Conservation (phyloP, 2,329 filamentous ascomycete genomes). For the Penicillium sp. region DNA sequence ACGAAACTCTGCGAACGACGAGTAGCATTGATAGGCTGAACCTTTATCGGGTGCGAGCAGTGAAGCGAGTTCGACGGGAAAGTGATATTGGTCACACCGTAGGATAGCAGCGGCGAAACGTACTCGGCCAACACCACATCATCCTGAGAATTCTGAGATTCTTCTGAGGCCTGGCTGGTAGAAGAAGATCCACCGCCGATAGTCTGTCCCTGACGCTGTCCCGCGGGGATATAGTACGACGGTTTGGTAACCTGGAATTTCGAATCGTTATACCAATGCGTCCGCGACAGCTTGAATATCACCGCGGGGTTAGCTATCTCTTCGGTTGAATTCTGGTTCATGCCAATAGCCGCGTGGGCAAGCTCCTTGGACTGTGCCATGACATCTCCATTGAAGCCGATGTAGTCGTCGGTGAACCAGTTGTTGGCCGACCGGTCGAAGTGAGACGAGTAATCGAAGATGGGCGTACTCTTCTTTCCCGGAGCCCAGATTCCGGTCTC, state of each 20-base stretch:
- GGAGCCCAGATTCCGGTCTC: conserved; percentile 13
- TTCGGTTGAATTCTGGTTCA: conserved; percentile 1
- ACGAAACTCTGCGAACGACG: conserved; percentile 11
- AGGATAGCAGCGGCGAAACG: conserved; percentile 8
- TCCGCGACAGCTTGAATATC: conserved; percentile 12
- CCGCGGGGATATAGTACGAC: background rate
- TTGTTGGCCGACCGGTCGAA: conserved; percentile 7
- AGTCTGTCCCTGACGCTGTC: background rate
- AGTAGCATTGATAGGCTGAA: conserved; percentile 10
- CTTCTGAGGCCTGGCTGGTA: background rate
- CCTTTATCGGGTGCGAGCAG: conserved; percentile 8
- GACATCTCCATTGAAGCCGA: conserved; percentile 9
- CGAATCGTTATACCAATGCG: conserved; percentile 14
- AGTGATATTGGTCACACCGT: conserved; percentile 9
- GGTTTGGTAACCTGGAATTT: conserved; percentile 10
- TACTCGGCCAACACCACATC: conserved; percentile 9
- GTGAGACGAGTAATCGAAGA: conserved; percentile 9
- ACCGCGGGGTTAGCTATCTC: conserved; percentile 1
- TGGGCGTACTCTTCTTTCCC: conserved; percentile 11
- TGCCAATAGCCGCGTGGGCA: background rate
- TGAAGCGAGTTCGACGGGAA: conserved; percentile 11
- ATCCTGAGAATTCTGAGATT: background rate
- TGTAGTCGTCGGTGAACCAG: conserved; percentile 13
- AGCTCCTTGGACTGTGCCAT: conserved; percentile 6
- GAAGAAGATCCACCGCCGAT: background rate